phyloP scores from a whole-genome alignment of 192 early-diverging fungal species.

The Gaertneriomyces sp. region DNA sequence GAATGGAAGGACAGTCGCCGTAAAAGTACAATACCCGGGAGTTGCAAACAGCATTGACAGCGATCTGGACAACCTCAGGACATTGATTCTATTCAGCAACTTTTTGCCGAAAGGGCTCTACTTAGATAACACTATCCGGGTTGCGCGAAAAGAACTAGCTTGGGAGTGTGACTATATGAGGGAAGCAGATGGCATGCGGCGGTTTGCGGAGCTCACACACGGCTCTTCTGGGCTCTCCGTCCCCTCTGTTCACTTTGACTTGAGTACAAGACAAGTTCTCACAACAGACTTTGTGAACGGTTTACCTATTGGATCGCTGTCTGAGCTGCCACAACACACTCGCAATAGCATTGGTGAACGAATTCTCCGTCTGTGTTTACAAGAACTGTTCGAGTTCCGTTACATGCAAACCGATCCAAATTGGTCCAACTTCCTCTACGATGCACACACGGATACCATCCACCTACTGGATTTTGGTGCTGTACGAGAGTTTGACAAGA shows the following conservation, averaged over 20 bases:
- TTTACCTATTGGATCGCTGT: conserved; percentile 58
- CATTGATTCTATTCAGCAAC: conserved; percentile 73
- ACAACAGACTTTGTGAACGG: conserved; percentile 77
- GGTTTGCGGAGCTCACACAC: conserved; percentile 63
- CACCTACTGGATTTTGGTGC: conserved; percentile 95
- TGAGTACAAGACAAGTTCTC: conserved; percentile 71
- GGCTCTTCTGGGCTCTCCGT: conserved; percentile 57
- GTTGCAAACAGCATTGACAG: conserved; percentile 82
- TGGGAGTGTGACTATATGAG: conserved; percentile 93
- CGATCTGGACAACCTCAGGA: conserved; percentile 79
- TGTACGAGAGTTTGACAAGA: conserved; percentile 68
- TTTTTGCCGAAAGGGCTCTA: conserved; percentile 91
- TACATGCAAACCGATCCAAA: conserved; percentile 99
- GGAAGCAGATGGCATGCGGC: conserved; percentile 73
- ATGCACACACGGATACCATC: conserved; percentile 61
- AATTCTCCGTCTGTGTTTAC: conserved; percentile 76
- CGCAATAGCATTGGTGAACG: conserved; percentile 68
- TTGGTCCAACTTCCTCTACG: conserved; percentile 97
- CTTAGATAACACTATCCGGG: conserved; percentile 91
- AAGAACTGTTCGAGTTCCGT: conserved; percentile 85
- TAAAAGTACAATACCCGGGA: conserved; percentile 98
- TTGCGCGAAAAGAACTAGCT: conserved; percentile 80
- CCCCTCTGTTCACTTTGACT: conserved; percentile 66
- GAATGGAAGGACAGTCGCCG: conserved; percentile 57
- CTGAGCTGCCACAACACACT: conserved; percentile 53